A percentile compares a stretch with the other conserved stretches of the same genome.
Evolutionary conservation across 2,329 filamentous ascomycete species (phyloP).

Genomic region (Aureobasidium mangrovei): DNA sequence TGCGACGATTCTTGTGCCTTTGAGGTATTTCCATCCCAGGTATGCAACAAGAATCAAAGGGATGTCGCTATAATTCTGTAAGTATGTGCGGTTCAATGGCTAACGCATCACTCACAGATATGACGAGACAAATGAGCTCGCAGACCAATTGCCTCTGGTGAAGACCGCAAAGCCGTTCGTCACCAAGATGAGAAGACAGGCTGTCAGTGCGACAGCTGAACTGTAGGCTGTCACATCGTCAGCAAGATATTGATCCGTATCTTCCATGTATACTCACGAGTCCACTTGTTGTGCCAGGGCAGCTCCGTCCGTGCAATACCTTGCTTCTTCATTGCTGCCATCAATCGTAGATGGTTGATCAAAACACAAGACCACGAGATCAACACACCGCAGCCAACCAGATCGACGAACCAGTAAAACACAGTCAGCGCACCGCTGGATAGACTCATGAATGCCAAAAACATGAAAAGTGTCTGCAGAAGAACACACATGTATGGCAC

Average conservation of each 20-base stretch:
- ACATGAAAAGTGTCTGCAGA: slow-evolving; percentile 53
- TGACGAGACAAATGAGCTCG: slow-evolving; percentile 22
- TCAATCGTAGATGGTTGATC: slow-evolving; percentile 21
- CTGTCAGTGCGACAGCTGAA: background rate
- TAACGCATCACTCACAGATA: slow-evolving; percentile 18
- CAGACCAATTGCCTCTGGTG: slow-evolving; percentile 20
- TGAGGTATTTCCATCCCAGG: slow-evolving; percentile 23
- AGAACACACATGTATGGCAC: slow-evolving; percentile 60
- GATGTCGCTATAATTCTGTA: slow-evolving; percentile 16
- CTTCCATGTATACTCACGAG: slow-evolving; percentile 29
- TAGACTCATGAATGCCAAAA: slow-evolving; percentile 45
- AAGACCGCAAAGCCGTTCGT: slow-evolving; percentile 26
- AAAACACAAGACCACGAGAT: slow-evolving; percentile 23
- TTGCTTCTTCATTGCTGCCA: slow-evolving; percentile 21
- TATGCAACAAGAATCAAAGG: slow-evolving; percentile 23
- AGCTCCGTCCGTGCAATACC: slow-evolving; percentile 21
- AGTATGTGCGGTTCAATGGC: background rate
- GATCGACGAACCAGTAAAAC: slow-evolving; percentile 42
- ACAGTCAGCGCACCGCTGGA: slow-evolving; percentile 33
- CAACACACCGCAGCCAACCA: slow-evolving; percentile 30
- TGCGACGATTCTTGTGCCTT: slow-evolving; percentile 21
- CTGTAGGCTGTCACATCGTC: background rate
- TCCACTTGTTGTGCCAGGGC: slow-evolving; percentile 19
- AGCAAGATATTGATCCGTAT: background rate
- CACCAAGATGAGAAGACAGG: slow-evolving; percentile 33